Evolutionary conservation across 2,329 filamentous ascomycete species (phyloP).

Genomic region (Zasmidium cellare): DNA sequence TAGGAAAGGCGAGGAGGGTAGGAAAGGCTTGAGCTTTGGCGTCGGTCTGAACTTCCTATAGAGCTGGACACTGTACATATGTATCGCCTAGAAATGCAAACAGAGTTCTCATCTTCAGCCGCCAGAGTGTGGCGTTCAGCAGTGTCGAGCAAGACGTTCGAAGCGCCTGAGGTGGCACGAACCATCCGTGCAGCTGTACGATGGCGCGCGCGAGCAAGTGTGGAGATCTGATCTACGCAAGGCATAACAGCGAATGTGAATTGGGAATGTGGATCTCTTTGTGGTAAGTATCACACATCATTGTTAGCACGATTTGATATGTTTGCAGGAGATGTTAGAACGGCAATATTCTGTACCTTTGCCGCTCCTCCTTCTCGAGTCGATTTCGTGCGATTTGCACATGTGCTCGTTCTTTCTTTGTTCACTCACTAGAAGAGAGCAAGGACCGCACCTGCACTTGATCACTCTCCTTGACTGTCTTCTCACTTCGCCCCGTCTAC

Average conservation of each 20-base stretch:
- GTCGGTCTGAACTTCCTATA: slow-evolving; percentile 95
- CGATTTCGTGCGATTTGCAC: no score
- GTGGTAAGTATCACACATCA: neutral
- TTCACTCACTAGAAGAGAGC: no score
- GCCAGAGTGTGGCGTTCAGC: neutral
- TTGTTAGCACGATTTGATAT: no score
- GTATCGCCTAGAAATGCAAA: neutral
- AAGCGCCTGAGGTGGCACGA: neutral
- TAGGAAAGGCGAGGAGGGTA: slow-evolving; percentile 78
- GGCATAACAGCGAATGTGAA: neutral
- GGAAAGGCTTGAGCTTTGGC: slow-evolving; percentile 93
- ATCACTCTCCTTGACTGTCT: no score
- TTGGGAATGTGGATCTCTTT: neutral
- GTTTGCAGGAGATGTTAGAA: no score
- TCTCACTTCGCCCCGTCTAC: no score
- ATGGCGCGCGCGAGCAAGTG: neutral
- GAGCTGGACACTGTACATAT: slow-evolving; percentile 2
- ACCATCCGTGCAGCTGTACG: neutral
- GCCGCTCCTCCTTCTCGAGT: no score
- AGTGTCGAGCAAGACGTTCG: neutral
- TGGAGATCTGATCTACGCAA: neutral
- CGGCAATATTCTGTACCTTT: no score
- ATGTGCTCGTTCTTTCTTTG: no score
- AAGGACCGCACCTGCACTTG: no score
- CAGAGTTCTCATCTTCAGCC: neutral